These are phyloP conservation scores for Trichoderma parareesei DNA, from an alignment of 495 filamentous ascomycete genomes.

Conservation along the genomic window DNA sequence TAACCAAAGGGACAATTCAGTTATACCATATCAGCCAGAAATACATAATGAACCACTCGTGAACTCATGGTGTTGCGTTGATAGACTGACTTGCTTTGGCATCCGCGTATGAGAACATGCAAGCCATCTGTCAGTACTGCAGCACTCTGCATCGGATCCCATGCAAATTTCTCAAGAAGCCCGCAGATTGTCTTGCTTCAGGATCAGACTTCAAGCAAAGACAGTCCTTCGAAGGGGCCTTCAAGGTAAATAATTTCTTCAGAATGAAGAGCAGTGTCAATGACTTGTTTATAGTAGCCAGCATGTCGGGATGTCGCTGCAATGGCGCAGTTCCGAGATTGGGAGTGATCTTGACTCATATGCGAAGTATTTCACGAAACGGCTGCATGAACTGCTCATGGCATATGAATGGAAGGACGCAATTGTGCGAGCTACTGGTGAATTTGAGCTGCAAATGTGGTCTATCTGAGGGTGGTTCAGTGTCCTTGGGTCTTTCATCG, in stretches of 20 bases:
- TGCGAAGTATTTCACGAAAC: neutral
- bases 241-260: neutral
- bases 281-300: slow-evolving; percentile 1
- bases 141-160: too few relatives aligned
- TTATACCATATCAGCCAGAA: too few relatives aligned
- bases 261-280: neutral
- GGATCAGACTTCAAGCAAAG: too few relatives aligned
- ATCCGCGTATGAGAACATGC: too few relatives aligned
- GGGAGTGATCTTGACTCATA: neutral
- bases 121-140: too few relatives aligned
- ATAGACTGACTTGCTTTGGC: too few relatives aligned
- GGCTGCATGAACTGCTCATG: neutral
- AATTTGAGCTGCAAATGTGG: neutral
- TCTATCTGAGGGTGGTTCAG: neutral
- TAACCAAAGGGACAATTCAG: too few relatives aligned
- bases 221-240: too few relatives aligned
- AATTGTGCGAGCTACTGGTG: neutral
- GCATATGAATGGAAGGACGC: neutral
- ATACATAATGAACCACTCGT: too few relatives aligned
- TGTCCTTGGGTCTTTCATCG: neutral
- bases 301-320: neutral
- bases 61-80: too few relatives aligned
- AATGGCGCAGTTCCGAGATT: neutral
- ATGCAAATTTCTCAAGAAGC: too few relatives aligned
- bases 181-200: neutral